Percentiles rank a stretch among this genome's conserved stretches.
Conservation (phyloP, 2,329 filamentous ascomycete genomes). For the Pestalotiopsis sp. region DNA sequence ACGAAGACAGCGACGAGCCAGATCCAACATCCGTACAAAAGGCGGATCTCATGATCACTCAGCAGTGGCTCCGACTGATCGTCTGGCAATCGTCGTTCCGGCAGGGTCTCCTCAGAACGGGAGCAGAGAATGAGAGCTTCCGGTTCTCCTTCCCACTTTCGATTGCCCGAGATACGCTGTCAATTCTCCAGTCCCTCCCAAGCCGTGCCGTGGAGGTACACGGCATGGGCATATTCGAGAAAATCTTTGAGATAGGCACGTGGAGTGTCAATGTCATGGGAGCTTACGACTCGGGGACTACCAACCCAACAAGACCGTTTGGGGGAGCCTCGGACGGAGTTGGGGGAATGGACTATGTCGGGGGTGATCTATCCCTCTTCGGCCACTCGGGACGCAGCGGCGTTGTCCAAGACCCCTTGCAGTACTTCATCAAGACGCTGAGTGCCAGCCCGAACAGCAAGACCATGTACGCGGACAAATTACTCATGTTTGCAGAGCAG, state of each 20-base stretch:
- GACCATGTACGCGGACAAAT: conserved; percentile 41
- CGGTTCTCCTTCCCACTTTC: conserved; percentile 62
- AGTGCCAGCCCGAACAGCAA: conserved; percentile 44
- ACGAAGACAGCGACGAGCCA: conserved; percentile 43
- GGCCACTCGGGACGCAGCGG: conserved; percentile 29
- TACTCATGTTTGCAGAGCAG: conserved; percentile 41
- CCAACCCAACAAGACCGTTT: conserved; percentile 18
- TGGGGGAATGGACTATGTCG: conserved; percentile 31
- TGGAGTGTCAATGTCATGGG: conserved; percentile 45
- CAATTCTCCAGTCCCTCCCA: conserved; percentile 40
- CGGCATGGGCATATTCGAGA: conserved; percentile 50
- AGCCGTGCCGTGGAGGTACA: conserved; percentile 44
- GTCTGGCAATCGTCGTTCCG: conserved; percentile 73
- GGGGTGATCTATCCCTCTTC: conserved; percentile 32
- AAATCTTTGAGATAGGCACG: conserved; percentile 48
- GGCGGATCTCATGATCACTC: conserved; percentile 67
- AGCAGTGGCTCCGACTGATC: conserved; percentile 70
- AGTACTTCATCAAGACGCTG: conserved; percentile 44
- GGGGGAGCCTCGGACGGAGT: conserved; percentile 23
- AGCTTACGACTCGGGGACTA: conserved; percentile 28
- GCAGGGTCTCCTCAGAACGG: conserved; percentile 62
- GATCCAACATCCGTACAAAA: conserved; percentile 63
- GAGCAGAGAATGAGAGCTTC: conserved; percentile 58
- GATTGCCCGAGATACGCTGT: conserved; percentile 59
- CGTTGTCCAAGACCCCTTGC: conserved; percentile 39